Evolutionary conservation across 1,284 basidiomycete genomes (phyloP), one percentile per base, ranked within the genome.

Genomic region (Mixia osmundae): DNA sequence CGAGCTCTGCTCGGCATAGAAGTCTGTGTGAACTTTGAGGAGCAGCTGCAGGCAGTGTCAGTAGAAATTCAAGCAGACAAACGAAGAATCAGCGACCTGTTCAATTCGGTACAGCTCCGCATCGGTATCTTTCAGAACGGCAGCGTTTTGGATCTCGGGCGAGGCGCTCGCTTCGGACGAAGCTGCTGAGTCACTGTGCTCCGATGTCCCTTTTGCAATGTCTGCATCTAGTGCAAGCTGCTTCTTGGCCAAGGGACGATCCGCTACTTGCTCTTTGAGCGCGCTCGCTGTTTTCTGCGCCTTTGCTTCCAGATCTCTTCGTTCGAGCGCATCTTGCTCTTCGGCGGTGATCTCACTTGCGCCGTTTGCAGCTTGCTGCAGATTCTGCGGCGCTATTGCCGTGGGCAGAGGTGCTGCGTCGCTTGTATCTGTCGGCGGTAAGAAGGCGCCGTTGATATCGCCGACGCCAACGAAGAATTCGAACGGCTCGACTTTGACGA

Each of bases 401-500:
- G 28, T 49, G 25, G 38, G 61, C 53, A 28, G 64, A 55, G 4
- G 70, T 61, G 41, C 70, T 66, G 22, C 69, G 48, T 53, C n/a
- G 32, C 33, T 10, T 30, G 49, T 45, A 10, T 25, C 48, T 46
- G 16, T 78, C 78, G 7, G n/a, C n/a, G 82, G 82, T 5, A 95
- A 62, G 55, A 91, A 89, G 0, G 78, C 67, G 3, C 80, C 79
- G 55, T 97, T 97, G 56, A 97, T 95, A 57, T 97, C 89, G 33
- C 89, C 89, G 46, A 91, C 94, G n/a, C 89, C 87, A 40, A 94
- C 67, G 52, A 94, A 97, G 58, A 97, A 97, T 51, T 95, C 85
- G 52, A 85, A 97, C 33, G 89, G 89, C 21, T 89, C 69, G 39
- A 95, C 89, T 61, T 94, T 91, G 53, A 97, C 68, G 23, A 97